Evolutionary conservation across 2,329 filamentous ascomycete genomes (phyloP).

Genomic region (Dothiorella sarmentorum): DNA sequence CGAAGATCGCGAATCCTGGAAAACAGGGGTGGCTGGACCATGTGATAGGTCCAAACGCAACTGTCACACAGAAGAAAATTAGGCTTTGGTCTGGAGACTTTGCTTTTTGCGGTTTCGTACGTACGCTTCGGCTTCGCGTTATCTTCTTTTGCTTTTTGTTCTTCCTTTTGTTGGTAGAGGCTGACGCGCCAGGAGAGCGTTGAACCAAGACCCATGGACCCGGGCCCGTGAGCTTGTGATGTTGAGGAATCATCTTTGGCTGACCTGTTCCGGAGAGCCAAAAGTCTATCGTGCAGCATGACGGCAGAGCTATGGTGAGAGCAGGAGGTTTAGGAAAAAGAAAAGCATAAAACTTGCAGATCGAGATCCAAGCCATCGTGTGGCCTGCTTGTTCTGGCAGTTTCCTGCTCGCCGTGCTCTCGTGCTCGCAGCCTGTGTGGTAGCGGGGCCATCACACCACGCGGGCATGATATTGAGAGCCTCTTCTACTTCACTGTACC

Average conservation of each 20-base stretch:
- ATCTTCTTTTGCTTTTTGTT: no score
- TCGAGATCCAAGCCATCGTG: background rate
- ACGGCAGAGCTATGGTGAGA: background rate
- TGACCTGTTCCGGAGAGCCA: background rate
- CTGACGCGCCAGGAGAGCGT: background rate
- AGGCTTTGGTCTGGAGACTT: no score
- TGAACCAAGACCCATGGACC: background rate
- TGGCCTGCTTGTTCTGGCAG: conserved; percentile 1
- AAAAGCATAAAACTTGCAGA: background rate
- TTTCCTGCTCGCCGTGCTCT: background rate
- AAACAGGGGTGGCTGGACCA: background rate
- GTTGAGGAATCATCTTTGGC: background rate
- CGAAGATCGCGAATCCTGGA: background rate
- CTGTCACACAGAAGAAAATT: no score
- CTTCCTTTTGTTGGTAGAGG: background rate
- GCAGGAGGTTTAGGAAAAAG: background rate
- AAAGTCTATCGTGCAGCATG: background rate
- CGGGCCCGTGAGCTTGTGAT: background rate
- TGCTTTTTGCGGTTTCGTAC: background rate
- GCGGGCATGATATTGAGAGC: background rate
- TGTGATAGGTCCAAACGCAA: no score
- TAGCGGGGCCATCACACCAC: conserved; percentile 2
- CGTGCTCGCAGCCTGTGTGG: background rate
- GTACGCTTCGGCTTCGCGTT: no score
- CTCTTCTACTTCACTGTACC: background rate